Evolutionary conservation across 2,329 filamentous ascomycete species (phyloP).

Genomic region (Aureobasidium sp.): DNA sequence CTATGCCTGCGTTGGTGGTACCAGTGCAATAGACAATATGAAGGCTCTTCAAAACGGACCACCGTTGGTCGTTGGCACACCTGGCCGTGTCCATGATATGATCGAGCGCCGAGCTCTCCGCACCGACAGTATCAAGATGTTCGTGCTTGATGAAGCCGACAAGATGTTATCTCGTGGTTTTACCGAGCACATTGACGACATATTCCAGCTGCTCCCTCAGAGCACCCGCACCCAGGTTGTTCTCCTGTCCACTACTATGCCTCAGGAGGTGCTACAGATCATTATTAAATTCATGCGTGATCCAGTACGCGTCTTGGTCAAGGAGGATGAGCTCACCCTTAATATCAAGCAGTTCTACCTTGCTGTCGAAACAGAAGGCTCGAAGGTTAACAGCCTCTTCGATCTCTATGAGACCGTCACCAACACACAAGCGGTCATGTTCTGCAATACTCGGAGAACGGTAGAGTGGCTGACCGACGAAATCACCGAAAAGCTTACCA

Average conservation of each 20-base stretch:
- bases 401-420: conserved; percentile 99
- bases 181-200: conserved; percentile 99
- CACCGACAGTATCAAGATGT: conserved; percentile 99
- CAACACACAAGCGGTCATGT: conserved; percentile 99
- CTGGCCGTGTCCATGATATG: conserved; percentile 98
- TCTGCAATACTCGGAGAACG: conserved; percentile 99
- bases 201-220: conserved; percentile 97
- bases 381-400: conserved; percentile 98
- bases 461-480: conserved; percentile 81
- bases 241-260: conserved; percentile 96
- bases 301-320: conserved; percentile 96
- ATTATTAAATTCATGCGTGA: conserved; percentile 99
- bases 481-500: conserved; percentile 94
- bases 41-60: conserved; percentile 92
- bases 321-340: conserved; percentile 98
- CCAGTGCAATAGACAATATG: conserved; percentile 97
- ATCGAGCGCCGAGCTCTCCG: conserved; percentile 95
- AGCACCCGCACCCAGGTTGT: conserved; percentile 82
- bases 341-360: conserved; percentile 99
- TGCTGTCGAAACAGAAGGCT: conserved; percentile 97
- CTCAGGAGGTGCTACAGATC: conserved; percentile 97
- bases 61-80: conserved; percentile 92
- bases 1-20: conserved; percentile 98
- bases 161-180: conserved; percentile 99
- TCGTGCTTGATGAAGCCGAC: conserved; percentile 98